Percentiles rank a stretch among this genome's conserved stretches.
Conservation (phyloP, 306 rosid species). For the Abrus pulchellus region DNA sequence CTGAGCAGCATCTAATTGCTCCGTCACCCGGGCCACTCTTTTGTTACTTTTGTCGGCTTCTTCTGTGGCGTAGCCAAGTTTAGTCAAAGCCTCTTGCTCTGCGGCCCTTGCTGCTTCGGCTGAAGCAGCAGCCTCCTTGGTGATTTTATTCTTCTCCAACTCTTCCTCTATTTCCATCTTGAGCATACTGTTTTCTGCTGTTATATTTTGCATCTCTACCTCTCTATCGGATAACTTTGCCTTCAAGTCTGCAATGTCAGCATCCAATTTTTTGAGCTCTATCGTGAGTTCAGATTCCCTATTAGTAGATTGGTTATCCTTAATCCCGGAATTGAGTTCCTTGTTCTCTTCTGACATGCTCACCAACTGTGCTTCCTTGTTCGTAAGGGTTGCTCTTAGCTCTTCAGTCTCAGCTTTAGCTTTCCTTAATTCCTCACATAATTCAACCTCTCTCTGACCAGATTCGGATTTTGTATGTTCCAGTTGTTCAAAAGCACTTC, state of each 20-base stretch:
- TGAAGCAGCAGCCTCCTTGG: conserved; percentile 52
- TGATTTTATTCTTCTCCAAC: conserved; percentile 55
- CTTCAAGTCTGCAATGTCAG: conserved; percentile 67
- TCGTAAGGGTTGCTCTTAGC: conserved; percentile 60
- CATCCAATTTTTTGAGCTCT: conserved; percentile 61
- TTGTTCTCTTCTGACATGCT: conserved; percentile 60
- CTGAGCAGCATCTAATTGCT: conserved; percentile 86
- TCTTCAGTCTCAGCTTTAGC: conserved; percentile 66
- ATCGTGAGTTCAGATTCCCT: conserved; percentile 55
- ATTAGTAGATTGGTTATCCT: conserved; percentile 47
- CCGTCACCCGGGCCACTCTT: conserved; percentile 71
- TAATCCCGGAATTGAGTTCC: conserved; percentile 46
- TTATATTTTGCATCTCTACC: conserved; percentile 62
- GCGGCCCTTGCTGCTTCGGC: conserved; percentile 72
- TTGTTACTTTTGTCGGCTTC: conserved; percentile 75
- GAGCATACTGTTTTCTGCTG: conserved; percentile 66
- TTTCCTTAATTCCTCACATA: conserved; percentile 61
- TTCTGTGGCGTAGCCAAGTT: conserved; percentile 62
- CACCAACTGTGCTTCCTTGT: conserved; percentile 68
- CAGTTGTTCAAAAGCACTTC: conserved; percentile 76
- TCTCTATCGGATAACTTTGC: conserved; percentile 68
- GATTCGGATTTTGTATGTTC: conserved; percentile 72
- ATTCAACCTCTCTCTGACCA: conserved; percentile 61
- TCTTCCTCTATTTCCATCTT: conserved; percentile 62
- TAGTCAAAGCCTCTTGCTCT: conserved; percentile 73